phyloP scores from a whole-genome alignment of 495 filamentous ascomycete species.

The Mytilinidion resinicola region DNA sequence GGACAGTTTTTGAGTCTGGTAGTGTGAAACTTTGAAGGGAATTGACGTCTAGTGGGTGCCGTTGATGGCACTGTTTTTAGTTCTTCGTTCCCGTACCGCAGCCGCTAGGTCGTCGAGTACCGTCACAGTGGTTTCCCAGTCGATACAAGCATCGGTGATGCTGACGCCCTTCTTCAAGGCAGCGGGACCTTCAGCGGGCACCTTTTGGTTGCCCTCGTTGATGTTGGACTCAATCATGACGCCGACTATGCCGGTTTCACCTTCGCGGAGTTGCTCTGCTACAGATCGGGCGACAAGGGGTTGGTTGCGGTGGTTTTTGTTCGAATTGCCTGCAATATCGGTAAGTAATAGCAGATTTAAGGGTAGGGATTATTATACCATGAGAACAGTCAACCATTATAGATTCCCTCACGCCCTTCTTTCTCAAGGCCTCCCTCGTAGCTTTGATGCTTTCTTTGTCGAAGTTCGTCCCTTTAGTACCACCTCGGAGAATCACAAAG shows the following conservation, averaged over 20 bases:
- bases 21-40: not conserved
- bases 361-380: constrained; percentile 44
- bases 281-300: constrained; percentile 81
- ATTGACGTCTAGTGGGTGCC: constrained; percentile 12
- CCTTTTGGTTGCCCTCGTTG: constrained; percentile 91
- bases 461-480: constrained; percentile 90
- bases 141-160: constrained; percentile 96
- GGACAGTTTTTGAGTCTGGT: too few species aligned
- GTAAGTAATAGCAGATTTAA: too few species aligned
- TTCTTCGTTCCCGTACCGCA: constrained; percentile 69
- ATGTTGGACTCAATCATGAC: constrained; percentile 99
- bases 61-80: constrained; percentile 29
- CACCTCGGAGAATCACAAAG: constrained; percentile 91
- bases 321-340: constrained; percentile 54
- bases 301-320: constrained; percentile 79
- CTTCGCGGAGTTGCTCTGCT: constrained; percentile 76
- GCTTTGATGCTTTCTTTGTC: constrained; percentile 72
- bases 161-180: constrained; percentile 85
- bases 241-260: constrained; percentile 83
- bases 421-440: constrained; percentile 71
- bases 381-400: constrained; percentile 99
- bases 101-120: constrained; percentile 83
- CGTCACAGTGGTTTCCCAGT: constrained; percentile 82
- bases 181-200: constrained; percentile 72
- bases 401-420: constrained; percentile 80